Conservation (phyloP, 805 yeast genomes). For the Schizosaccharomyces japonicus region DNA sequence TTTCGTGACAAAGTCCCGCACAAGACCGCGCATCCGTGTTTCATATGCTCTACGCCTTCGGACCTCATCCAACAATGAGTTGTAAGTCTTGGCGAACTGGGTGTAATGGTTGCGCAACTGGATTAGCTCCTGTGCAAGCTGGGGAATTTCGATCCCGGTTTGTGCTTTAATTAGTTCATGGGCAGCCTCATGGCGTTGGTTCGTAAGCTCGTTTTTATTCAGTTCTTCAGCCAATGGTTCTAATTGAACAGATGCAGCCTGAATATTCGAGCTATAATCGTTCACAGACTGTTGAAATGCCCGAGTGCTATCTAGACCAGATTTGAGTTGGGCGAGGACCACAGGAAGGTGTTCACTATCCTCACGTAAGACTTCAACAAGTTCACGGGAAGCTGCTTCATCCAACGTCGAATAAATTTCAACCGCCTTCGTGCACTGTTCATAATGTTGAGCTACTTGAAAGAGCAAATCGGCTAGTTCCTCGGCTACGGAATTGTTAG, state of each 20-base stretch:
- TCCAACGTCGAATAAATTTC: neutral
- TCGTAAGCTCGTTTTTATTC: neutral
- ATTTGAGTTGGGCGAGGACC: neutral
- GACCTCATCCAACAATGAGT: neutral
- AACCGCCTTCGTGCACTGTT: constrained; percentile 1
- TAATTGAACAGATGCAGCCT: neutral
- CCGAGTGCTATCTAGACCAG: neutral
- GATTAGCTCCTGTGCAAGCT: neutral
- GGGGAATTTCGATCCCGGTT: constrained; percentile 1
- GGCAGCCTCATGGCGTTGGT: constrained; percentile 1
- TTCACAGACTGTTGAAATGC: neutral
- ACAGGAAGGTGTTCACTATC: neutral
- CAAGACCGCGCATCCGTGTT: neutral
- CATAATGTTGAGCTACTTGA: constrained; percentile 5
- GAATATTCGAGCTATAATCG: neutral
- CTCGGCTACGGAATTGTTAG: neutral
- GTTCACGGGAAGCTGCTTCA: neutral
- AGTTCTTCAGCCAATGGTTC: neutral
- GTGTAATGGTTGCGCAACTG: neutral
- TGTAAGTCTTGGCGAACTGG: neutral
- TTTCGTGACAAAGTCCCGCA: neutral
- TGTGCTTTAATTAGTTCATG: constrained; percentile 1
- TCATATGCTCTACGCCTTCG: neutral
- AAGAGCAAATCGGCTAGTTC: constrained; percentile 4
- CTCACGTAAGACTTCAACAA: neutral